Conservation (phyloP, 805 yeast species). For the Kockiozyma suomiensis region DNA sequence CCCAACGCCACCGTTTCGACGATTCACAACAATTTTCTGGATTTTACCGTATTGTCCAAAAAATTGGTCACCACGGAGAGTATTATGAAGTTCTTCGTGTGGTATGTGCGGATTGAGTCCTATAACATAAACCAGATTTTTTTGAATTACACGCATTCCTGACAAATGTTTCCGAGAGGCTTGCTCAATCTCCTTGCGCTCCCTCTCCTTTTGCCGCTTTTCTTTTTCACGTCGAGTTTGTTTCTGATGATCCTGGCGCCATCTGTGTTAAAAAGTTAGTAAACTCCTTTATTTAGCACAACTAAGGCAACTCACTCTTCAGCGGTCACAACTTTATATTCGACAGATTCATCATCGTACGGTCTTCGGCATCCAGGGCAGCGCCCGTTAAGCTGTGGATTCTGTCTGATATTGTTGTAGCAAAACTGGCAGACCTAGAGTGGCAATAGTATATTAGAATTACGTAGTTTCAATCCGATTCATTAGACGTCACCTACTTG, state of each 20-base stretch:
- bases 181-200: slow-evolving; percentile 85
- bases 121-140: slow-evolving; percentile 92
- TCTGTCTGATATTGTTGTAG: slow-evolving; percentile 92
- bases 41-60: slow-evolving; percentile 99
- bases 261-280: slow-evolving; percentile 35
- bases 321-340: slow-evolving; percentile 76
- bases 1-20: slow-evolving; percentile 59
- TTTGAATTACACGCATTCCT: slow-evolving; percentile 97
- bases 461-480: not conserved
- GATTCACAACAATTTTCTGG: slow-evolving; percentile 88
- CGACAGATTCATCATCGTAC: slow-evolving; percentile 91
- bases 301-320: slow-evolving; percentile 57
- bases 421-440: slow-evolving; percentile 94
- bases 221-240: slow-evolving; percentile 76
- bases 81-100: slow-evolving; percentile 80
- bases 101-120: slow-evolving; percentile 88
- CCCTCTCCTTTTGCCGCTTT: slow-evolving; percentile 81
- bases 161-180: slow-evolving; percentile 74
- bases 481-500: slow-evolving; percentile 19
- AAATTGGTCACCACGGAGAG: slow-evolving; percentile 84
- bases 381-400: slow-evolving; percentile 91
- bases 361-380: slow-evolving; percentile 97
- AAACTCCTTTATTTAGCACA: not conserved
- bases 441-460: not conserved
- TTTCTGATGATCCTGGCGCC: slow-evolving; percentile 77